Evolutionary conservation across 257 asterid species (phyloP), one percentile per base, ranked within the genome.

Genomic region (Craterostigma plantagineum): DNA sequence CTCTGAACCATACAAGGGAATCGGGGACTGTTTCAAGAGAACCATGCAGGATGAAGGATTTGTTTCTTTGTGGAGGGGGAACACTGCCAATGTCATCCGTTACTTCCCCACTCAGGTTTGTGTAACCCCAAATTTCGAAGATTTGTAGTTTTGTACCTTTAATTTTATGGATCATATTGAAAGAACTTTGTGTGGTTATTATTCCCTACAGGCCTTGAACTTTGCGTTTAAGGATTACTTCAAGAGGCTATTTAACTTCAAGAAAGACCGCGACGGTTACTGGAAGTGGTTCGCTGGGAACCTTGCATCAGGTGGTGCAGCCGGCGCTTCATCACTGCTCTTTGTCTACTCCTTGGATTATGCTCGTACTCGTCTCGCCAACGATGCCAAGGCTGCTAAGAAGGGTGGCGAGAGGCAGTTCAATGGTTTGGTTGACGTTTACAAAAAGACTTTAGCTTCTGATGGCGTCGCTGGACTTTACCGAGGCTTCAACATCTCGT

Each of bases 231-330:
- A 81, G 70, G 92, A 81, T 47, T 81, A 81, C 70, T 81, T 81
- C 70, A 81, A 81, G 77, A 75, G 90, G 39, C 79, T 81, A 30
- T 81, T 78, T 53, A 77, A 75, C 66, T 81, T 77, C 67, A 81
- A 75, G 77, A 81, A 81, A 35, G 94, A 81, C 48, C 90, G 84
- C 45, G 94, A 78, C 75, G 92, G 94, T 43, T 81, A 81, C 76
- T 81, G 94, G 94, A 79, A 76, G 48, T 81, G 94, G 94, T 81
- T 81, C 55, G 94, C 92, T 3, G 94, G 94, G 0, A 81, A 81
- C 73, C 84, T 81, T 54, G 94, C 57, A 33, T 81, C 94, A 4
- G 94, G 94, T 62, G 92, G 94, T 68, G 92, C 92, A 34, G 94
- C 92, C 60, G 94, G 94, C 65, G 94, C 94, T 51, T 82, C 94